phyloP scores from a whole-genome alignment of 768 basidiomycete genomes.

The Podaxis mareebaensis region DNA sequence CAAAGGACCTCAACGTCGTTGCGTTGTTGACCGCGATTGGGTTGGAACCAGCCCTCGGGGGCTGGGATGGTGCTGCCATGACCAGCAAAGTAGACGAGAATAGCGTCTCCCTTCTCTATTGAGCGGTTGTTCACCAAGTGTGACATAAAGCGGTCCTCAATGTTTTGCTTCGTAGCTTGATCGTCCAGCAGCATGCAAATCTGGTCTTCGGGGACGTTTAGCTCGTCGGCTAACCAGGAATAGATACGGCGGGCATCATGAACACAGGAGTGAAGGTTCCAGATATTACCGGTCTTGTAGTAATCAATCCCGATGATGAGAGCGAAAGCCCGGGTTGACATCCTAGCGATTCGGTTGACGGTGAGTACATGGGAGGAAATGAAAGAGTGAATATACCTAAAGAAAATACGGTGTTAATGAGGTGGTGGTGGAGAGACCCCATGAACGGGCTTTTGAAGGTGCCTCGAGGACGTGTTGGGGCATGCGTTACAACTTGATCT shows the following conservation, averaged over 20 bases:
- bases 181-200: conserved; percentile 57
- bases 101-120: conserved; percentile 62
- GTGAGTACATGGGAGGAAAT: neutral
- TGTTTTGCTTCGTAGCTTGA: conserved; percentile 59
- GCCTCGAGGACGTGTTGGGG: conserved; percentile 3
- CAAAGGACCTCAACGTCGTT: conserved; percentile 56
- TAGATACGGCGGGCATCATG: conserved; percentile 62
- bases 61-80: conserved; percentile 61
- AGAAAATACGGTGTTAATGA: neutral
- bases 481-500: conserved; percentile 9
- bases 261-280: conserved; percentile 66
- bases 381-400: conserved; percentile 10
- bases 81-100: conserved; percentile 74
- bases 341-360: conserved; percentile 19
- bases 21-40: conserved; percentile 30
- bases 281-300: conserved; percentile 64
- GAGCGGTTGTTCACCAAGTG: conserved; percentile 64
- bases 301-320: conserved; percentile 69
- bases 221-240: conserved; percentile 55
- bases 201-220: conserved; percentile 59
- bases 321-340: conserved; percentile 51
- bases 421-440: neutral
- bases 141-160: conserved; percentile 59
- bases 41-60: conserved; percentile 62
- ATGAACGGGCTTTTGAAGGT: conserved; percentile 10